Evolutionary conservation across 176 grass and related monocot species (phyloP).

Genomic region (Canna indica): DNA sequence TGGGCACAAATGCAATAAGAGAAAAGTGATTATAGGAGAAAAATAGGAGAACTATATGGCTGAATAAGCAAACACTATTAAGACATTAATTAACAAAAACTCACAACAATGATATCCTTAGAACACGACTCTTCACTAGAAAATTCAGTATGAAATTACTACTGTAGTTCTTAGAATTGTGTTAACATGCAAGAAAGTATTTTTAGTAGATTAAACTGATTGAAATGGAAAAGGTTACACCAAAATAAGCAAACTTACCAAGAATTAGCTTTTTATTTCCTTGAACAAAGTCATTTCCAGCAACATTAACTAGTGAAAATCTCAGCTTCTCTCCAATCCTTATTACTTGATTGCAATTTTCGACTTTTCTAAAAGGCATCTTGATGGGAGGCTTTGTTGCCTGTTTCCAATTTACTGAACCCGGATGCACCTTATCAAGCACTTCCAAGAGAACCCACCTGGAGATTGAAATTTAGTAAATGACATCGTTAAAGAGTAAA

Average conservation of each 20-base stretch:
- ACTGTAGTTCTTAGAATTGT: background rate
- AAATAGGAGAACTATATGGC: background rate
- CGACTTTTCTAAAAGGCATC: conserved; percentile 89
- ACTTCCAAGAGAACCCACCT: conserved; percentile 99
- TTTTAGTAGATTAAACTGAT: background rate
- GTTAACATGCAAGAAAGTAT: background rate
- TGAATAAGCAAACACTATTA: background rate
- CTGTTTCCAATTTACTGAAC: conserved; percentile 84
- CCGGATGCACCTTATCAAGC: conserved; percentile 83
- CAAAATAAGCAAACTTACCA: conserved; percentile 32
- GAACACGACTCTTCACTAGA: background rate
- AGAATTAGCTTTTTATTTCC: conserved; percentile 98
- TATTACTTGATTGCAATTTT: conserved; percentile 98
- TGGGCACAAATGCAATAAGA: background rate
- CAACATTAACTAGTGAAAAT: conserved; percentile 90
- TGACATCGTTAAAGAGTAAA: background rate
- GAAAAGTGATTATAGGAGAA: background rate
- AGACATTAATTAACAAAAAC: background rate
- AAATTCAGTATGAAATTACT: background rate
- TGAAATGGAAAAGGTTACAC: background rate
- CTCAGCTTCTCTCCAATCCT: conserved; percentile 75
- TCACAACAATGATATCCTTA: background rate
- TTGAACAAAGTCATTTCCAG: conserved; percentile 96
- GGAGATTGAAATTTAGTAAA: conserved; percentile 15
- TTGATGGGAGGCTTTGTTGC: conserved; percentile 96